Conservation (phyloP, 441 rosid species). For the Populus hybrid region DNA sequence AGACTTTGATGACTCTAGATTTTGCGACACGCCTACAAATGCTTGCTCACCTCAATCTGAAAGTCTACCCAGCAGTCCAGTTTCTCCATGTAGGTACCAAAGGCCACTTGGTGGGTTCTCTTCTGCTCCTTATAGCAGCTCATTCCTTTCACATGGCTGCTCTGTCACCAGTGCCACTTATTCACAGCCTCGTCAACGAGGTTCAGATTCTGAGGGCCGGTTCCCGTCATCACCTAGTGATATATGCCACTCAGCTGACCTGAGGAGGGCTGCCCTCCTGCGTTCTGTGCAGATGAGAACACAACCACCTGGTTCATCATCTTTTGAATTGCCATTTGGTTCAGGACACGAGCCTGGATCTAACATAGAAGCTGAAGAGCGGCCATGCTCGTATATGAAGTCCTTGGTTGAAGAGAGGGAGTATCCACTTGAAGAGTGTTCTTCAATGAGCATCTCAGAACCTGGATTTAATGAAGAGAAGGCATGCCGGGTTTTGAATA, state of each 20-base stretch:
- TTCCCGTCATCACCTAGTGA: constrained; percentile 97
- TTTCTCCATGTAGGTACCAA: constrained; percentile 72
- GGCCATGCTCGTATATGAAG: constrained; percentile 52
- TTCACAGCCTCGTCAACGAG: constrained; percentile 66
- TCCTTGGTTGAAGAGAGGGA: constrained; percentile 60
- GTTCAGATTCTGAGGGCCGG: constrained; percentile 87
- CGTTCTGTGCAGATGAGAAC: constrained; percentile 94
- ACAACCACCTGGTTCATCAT: constrained; percentile 49
- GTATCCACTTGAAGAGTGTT: constrained; percentile 50
- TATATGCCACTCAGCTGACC: constrained; percentile 91
- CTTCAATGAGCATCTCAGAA: constrained; percentile 42
- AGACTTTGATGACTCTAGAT: constrained; percentile 75
- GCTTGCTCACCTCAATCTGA: constrained; percentile 61
- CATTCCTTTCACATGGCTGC: constrained; percentile 36
- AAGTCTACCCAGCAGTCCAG: constrained; percentile 78
- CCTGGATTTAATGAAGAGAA: constrained; percentile 43
- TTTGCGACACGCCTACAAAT: constrained; percentile 49
- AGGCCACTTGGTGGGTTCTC: constrained; percentile 47
- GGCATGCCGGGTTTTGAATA: constrained; percentile 42
- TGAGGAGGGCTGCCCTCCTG: constrained; percentile 84
- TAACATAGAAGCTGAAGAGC: constrained; percentile 61
- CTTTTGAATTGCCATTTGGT: constrained; percentile 47
- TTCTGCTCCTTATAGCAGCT: constrained; percentile 33
- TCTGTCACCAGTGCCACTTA: constrained; percentile 23
- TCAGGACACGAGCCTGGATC: constrained; percentile 42